Base-by-base conservation (phyloP, 2,329 filamentous ascomycete genomes). In the Emmonsiellopsis sp. region DNA sequence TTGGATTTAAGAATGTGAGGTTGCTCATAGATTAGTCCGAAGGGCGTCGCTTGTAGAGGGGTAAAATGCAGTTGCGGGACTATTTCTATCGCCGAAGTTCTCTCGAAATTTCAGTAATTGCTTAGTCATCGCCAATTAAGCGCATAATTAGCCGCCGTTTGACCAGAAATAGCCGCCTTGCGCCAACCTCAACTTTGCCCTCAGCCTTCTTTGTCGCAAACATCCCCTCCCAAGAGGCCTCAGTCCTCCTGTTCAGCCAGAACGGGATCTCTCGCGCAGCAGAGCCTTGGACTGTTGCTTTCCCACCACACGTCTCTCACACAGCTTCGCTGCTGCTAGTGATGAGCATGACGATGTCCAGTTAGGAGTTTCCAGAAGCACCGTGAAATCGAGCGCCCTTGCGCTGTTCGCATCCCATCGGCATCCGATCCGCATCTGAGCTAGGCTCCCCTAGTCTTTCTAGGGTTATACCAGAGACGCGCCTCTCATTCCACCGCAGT, bases 21-120 rank as follows among this genome's bases (percentile, higher is more conserved):
- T 40, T 42, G 39, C 49, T 49, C 56, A 57, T 57, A 44, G 49
- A 39, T 27, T 31, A 46, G 50, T 10, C 13, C 17, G 10, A 44
- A 51, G 33, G 21, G 11, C 42, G n/a, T 43, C 32, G 34, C 42
- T 36, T 50, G 2, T 40, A 3, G 36, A 31, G 6, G 36, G 13
- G 36, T 49, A 36, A 21, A 27, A 27, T 27, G 21, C 5, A 27
- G 21, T 40, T 39, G 14, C 21, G 6, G 21, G 21, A 27, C 21
- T 10, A 21, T 13, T 49, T 31, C 2, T 31, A 14, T 2, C n/a
- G 42, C 10, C 8, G 14, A 9, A 27, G 11, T 50, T 13, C 17
- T 13, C 48, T 40, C 42, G 9, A 39, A 45, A 39, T 46, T 52
- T 52, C 21, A 47, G 42, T 32, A 53, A 53, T 46, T 51, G 45